Evolutionary conservation across 495 filamentous ascomycete genomes (phyloP), one percentile per base, ranked within the genome.

Genomic region (Xylaria scruposa): DNA sequence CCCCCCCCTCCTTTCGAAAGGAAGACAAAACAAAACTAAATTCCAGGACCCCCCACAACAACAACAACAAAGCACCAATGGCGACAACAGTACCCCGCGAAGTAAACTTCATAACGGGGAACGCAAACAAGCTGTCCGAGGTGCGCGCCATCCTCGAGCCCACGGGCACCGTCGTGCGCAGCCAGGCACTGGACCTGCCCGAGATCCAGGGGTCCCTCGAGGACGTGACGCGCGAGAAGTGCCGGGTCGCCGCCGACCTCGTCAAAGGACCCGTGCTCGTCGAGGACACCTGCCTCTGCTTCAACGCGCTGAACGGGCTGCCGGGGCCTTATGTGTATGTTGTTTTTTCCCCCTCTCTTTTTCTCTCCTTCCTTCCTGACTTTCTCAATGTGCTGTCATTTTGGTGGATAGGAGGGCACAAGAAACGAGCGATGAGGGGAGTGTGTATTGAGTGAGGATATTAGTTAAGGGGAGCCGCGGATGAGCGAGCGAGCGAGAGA

Each of bases 301-400:
- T 98, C 82, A 90, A 92, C 77, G 94, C 94, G 12, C 84, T 97
- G 61, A 89, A 92, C 72, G 94, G 93, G 15, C 85, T 99, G 49
- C 96, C 96, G n/a, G 96, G 96, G 3, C 94, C 96, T 36, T 99
- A 99, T 80, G 95, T 99, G 95, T 98, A 85, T 58, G 89, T 80
- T 24, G 36, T 21, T 21, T 21, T 67, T 53, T 24, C 3, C 26
- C n/a, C 31, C 44, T 40, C n/a, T 40, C 44, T 19, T n/a, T 33
- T 49, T 47, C 47, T 36, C 42, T 51, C 68, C 21, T 21, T 58
- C 2, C 19, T 47, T 33, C 54, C 24, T 26, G 47, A n/a, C n/a
- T n/a, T n/a, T n/a, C n/a, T n/a, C n/a, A n/a, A n/a, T n/a, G n/a
- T n/a, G n/a, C n/a, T n/a, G n/a, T n/a, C n/a, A n/a, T n/a, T 46